phyloP scores from a whole-genome alignment of 78 protist species.

The Chrysochromulina parva region DNA sequence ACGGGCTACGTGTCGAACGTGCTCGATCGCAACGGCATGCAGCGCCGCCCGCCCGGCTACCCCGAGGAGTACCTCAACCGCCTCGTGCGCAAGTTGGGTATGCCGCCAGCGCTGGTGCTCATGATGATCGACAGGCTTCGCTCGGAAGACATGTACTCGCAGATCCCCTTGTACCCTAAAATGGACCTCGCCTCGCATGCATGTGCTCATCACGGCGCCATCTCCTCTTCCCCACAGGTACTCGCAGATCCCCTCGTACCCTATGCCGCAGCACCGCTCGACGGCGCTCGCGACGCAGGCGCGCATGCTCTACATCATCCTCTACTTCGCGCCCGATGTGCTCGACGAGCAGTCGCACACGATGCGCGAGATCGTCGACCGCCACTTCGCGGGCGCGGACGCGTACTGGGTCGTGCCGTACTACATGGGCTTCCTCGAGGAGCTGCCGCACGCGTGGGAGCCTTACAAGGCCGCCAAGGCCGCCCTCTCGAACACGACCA shows the following conservation, averaged over 20 bases:
- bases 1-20: constrained; percentile 80
- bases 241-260: constrained; percentile 73
- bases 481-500: constrained; percentile 87
- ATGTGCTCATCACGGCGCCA: neutral
- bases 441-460: constrained; percentile 87
- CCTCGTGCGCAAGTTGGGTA: neutral
- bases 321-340: constrained; percentile 89
- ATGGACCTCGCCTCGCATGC: neutral
- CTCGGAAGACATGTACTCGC: constrained; percentile 88
- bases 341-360: constrained; percentile 73
- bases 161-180: neutral
- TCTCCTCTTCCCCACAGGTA: neutral
- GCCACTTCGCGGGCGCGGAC: too few species aligned
- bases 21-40: constrained; percentile 11
- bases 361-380: constrained; percentile 94
- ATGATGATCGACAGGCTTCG: constrained; percentile 90
- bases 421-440: constrained; percentile 93
- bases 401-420: constrained; percentile 79
- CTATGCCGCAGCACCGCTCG: constrained; percentile 96
- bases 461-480: constrained; percentile 86
- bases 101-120: constrained; percentile 1
- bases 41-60: constrained; percentile 71
- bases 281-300: constrained; percentile 90
- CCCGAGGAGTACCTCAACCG: constrained; percentile 89
- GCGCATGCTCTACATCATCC: constrained; percentile 88